A percentile compares a stretch with the other conserved stretches of the same genome.
These are phyloP conservation scores for Pythium biforme DNA, from an alignment of 352 stramenopile genomes.

Conservation along the genomic window DNA sequence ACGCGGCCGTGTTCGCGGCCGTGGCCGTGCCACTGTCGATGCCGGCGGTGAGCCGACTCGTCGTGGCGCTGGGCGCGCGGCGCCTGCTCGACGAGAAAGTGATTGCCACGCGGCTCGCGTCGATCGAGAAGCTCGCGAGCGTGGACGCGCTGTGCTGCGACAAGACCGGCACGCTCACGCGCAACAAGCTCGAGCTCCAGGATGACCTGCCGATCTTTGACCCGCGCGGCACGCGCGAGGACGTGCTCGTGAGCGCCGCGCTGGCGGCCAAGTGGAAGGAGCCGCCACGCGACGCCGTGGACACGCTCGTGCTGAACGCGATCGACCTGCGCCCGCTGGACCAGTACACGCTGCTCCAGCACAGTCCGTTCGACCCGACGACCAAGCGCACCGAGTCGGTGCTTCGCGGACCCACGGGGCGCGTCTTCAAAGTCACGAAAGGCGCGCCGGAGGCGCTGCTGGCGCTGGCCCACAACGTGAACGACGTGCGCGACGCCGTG, in stretches of 20 bases:
- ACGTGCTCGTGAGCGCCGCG: conserved; percentile 89
- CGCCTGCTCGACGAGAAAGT: conserved; percentile 91
- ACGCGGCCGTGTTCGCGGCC: conserved; percentile 90
- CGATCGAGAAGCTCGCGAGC: conserved; percentile 91
- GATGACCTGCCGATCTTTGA: conserved; percentile 90
- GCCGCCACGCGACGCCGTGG: conserved; percentile 90
- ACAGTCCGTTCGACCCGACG: conserved; percentile 79
- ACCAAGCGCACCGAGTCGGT: conserved; percentile 93
- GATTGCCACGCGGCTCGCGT: conserved; percentile 89
- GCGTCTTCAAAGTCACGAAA: conserved; percentile 93
- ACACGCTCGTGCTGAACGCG: conserved; percentile 90
- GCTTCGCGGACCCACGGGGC: conserved; percentile 70
- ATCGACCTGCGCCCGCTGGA: conserved; percentile 84
- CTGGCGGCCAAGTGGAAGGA: conserved; percentile 95
- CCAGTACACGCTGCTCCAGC: conserved; percentile 81
- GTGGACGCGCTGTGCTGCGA: conserved; percentile 96
- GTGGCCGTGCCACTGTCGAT: conserved; percentile 94
- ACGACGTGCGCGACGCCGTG: conserved; percentile 82
- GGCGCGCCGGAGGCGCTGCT: conserved; percentile 94
- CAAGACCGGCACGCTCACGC: conserved; percentile 95
- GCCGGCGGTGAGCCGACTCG: conserved; percentile 92
- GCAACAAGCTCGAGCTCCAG: conserved; percentile 94
- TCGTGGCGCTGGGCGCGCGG: conserved; percentile 90
- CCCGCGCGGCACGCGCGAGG: conserved; percentile 72
- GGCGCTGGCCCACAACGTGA: conserved; percentile 65